Percentiles rank a stretch among this genome's conserved stretches.
phyloP scores from a whole-genome alignment of 1,284 basidiomycete genomes.

The Trametes pubescens region DNA sequence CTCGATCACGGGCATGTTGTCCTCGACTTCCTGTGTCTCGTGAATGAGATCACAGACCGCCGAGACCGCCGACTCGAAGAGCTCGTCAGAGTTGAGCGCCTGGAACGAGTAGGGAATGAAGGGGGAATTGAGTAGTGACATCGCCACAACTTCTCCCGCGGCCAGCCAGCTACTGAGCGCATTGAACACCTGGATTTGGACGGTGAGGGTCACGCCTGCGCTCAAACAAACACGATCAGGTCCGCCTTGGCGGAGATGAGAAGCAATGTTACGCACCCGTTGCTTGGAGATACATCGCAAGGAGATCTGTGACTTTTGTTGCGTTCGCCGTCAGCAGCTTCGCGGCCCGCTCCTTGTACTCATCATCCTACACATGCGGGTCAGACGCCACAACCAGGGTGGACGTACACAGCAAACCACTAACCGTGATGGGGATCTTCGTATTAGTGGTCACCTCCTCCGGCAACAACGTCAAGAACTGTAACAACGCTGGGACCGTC shows the following conservation, averaged over 20 bases:
- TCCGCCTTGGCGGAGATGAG: background rate
- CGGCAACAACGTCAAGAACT: conserved; percentile 92
- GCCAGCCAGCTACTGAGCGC: conserved; percentile 90
- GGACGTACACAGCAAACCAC: conserved; percentile 42
- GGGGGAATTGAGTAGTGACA: conserved; percentile 77
- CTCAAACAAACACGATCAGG: background rate
- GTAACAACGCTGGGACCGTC: conserved; percentile 86
- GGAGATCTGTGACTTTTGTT: conserved; percentile 76
- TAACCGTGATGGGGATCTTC: conserved; percentile 88
- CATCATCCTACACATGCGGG: conserved; percentile 67
- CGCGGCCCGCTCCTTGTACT: conserved; percentile 73
- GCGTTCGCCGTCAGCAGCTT: conserved; percentile 79
- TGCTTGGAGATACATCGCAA: conserved; percentile 92
- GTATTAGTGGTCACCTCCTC: conserved; percentile 91
- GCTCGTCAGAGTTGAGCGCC: conserved; percentile 82
- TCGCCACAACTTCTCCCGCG: conserved; percentile 83
- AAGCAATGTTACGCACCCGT: conserved; percentile 63
- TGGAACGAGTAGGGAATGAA: conserved; percentile 89
- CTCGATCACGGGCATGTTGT: conserved; percentile 91
- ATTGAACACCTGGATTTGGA: conserved; percentile 90
- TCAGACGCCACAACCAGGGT: background rate
- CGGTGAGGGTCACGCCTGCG: conserved; percentile 81
- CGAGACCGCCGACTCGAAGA: conserved; percentile 95
- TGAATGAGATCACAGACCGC: conserved; percentile 95
- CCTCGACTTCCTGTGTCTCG: conserved; percentile 97